These are phyloP conservation scores for Calonectria honghensis DNA, from an alignment of 2,329 filamentous ascomycete genomes.

Conservation along the genomic window DNA sequence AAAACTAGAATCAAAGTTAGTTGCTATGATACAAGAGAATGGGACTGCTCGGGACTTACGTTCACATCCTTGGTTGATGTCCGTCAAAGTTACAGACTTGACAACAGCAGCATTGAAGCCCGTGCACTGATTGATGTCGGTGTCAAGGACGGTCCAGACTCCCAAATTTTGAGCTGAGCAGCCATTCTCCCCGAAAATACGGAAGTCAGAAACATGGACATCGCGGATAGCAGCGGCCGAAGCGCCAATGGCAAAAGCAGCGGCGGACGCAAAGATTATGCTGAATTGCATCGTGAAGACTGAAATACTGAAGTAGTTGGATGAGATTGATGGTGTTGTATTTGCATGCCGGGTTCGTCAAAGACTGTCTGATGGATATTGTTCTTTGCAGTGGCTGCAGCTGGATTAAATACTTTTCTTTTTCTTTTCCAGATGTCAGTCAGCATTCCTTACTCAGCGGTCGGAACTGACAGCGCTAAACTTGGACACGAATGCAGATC, in stretches of 20 bases:
- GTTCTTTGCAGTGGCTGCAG: neutral
- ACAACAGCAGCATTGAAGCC: neutral
- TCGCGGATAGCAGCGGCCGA: neutral
- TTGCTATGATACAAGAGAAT: neutral
- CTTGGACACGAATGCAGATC: neutral
- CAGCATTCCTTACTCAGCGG: neutral
- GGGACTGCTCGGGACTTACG: neutral
- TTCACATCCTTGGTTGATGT: neutral
- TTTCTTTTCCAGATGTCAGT: neutral
- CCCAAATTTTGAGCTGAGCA: neutral
- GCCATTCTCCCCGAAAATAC: neutral
- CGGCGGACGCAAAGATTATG: neutral
- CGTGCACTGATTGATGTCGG: neutral
- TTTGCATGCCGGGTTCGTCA: constrained; percentile 1
- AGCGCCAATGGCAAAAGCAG: neutral
- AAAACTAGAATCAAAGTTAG: neutral
- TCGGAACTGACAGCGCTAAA: neutral
- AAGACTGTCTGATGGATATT: neutral
- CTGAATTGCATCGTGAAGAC: constrained; percentile 6
- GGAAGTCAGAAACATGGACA: neutral
- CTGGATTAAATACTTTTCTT: neutral
- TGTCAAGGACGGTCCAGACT: neutral
- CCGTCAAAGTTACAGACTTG: constrained; percentile 1
- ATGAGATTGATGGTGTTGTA: neutral
- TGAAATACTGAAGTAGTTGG: neutral